These are phyloP conservation scores for Hordeum pubiflorum DNA, from an alignment of 202 grass and related monocot genomes.

Conservation along the genomic window DNA sequence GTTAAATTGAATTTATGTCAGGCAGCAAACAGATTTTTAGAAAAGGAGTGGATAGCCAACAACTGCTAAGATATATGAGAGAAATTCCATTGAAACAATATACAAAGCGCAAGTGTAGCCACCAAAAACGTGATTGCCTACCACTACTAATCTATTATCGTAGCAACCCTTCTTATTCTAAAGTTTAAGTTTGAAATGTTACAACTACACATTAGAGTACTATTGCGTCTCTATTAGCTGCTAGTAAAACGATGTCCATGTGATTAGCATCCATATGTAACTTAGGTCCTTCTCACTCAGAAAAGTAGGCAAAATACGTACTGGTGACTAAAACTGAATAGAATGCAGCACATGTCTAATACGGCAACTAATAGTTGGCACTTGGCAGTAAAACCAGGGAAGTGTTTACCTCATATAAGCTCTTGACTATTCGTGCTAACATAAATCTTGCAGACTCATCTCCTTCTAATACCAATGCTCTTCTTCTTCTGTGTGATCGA, in stretches of 20 bases:
- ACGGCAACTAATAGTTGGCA: not conserved
- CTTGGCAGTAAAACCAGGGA: conserved; percentile 8
- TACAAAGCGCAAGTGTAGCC: not conserved
- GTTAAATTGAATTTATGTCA: not conserved
- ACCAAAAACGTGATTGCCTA: not conserved
- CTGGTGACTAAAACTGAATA: not conserved
- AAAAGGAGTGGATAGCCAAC: not conserved
- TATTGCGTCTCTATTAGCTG: not conserved
- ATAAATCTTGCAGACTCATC: conserved; percentile 10
- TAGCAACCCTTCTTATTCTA: not conserved
- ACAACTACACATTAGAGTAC: not conserved
- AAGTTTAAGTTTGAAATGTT: not conserved
- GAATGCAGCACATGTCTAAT: not conserved
- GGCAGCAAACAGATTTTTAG: not conserved
- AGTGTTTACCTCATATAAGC: conserved; percentile 9
- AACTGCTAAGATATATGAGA: not conserved
- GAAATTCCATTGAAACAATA: not conserved
- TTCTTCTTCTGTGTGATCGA: conserved; percentile 84
- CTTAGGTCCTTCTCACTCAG: not conserved
- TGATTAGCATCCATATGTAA: not conserved
- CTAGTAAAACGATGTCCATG: not conserved
- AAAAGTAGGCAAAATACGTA: not conserved
- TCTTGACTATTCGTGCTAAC: not conserved
- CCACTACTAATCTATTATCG: not conserved
- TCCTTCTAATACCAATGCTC: conserved; percentile 67